phyloP scores from a whole-genome alignment of 768 basidiomycete species.

The Trametes villosa region DNA sequence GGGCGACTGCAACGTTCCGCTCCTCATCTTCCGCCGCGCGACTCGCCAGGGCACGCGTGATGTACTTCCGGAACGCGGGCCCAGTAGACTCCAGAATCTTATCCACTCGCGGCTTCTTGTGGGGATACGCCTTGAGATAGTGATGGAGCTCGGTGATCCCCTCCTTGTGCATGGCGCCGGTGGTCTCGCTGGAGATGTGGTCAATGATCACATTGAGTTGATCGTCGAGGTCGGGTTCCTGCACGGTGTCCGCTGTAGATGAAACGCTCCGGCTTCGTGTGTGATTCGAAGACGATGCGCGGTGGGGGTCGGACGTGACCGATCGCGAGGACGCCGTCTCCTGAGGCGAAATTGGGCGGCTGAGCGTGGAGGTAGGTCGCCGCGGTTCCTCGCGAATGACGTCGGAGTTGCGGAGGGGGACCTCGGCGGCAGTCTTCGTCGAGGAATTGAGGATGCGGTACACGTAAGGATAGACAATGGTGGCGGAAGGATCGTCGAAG shows the following conservation, averaged over 20 bases:
- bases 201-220: conserved; percentile 82
- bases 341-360: conserved; percentile 73
- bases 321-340: conserved; percentile 54
- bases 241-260: conserved; percentile 59
- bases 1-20: conserved; percentile 78
- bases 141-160: conserved; percentile 94
- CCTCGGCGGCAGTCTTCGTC: conserved; percentile 48
- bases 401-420: conserved; percentile 30
- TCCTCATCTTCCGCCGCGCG: conserved; percentile 88
- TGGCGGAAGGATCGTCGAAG: conserved; percentile 97
- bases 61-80: conserved; percentile 89
- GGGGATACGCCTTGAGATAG: conserved; percentile 89
- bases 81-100: conserved; percentile 90
- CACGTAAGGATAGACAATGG: conserved; percentile 94
- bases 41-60: conserved; percentile 84
- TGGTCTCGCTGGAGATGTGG: conserved; percentile 87
- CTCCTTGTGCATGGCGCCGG: conserved; percentile 88
- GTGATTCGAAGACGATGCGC: conserved; percentile 63
- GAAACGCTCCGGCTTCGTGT: conserved; percentile 71
- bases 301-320: conserved; percentile 45
- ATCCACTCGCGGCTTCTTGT: conserved; percentile 81
- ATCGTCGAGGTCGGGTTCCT: conserved; percentile 88
- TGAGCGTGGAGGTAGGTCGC: conserved; percentile 62
- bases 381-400: conserved; percentile 41
- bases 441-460: conserved; percentile 86